Evolutionary conservation across 2,329 filamentous ascomycete species (phyloP).

Genomic region (Plectosphaerella cucumerina): DNA sequence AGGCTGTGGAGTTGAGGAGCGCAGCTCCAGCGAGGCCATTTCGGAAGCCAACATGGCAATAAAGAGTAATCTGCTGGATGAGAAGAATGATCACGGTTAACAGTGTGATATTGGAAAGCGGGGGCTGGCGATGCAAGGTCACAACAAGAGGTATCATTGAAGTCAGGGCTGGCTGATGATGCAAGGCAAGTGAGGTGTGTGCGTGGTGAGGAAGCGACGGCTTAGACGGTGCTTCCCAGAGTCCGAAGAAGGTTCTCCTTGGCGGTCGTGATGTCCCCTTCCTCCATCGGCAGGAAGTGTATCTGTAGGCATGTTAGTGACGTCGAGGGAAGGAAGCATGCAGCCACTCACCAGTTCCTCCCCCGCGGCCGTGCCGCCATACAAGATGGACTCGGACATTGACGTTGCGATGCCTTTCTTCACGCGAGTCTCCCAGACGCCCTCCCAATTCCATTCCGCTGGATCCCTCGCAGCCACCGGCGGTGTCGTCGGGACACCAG

Average conservation of each 20-base stretch:
- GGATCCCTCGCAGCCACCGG: conserved; percentile 46
- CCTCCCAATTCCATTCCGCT: conserved; percentile 96
- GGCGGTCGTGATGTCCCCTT: conserved; percentile 51
- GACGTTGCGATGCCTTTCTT: conserved; percentile 73
- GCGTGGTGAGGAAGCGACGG: background rate
- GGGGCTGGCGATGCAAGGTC: no score
- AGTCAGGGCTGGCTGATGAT: no score
- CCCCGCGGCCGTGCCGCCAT: conserved; percentile 55
- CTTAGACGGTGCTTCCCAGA: conserved; percentile 27
- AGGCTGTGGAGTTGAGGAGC: conserved; percentile 21
- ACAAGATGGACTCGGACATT: conserved; percentile 74
- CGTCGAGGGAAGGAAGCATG: background rate
- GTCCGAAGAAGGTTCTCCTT: conserved; percentile 56
- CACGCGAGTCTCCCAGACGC: conserved; percentile 90
- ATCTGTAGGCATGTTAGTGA: conserved; percentile 40
- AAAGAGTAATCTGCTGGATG: background rate
- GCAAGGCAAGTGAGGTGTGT: no score
- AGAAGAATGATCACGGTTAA: no score
- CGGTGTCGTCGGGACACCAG: conserved; percentile 4
- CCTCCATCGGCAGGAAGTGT: conserved; percentile 62
- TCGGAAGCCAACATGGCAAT: background rate
- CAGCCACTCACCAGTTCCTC: conserved; percentile 11
- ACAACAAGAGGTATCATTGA: no score
- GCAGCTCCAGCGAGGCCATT: conserved; percentile 5
- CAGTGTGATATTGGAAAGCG: no score